These are phyloP conservation scores for Chrysopogon serrulatus DNA, from an alignment of 176 grass and related monocot genomes.

Conservation along the genomic window DNA sequence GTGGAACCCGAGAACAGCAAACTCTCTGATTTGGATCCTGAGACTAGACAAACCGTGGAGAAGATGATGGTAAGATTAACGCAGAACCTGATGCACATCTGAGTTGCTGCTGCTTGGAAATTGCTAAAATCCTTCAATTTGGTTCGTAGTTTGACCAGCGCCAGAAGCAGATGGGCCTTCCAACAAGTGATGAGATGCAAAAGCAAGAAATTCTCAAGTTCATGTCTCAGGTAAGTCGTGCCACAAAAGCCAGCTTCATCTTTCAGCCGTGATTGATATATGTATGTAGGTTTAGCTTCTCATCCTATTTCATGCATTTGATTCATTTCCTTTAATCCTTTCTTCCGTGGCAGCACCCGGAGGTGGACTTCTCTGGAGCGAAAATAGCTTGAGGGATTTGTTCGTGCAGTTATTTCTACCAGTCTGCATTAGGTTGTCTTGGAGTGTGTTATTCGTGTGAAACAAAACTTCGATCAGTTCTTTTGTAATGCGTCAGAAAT, in stretches of 20 bases:
- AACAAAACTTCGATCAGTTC: background rate
- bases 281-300: background rate
- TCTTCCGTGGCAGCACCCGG: conserved; percentile 33
- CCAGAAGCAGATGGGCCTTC: conserved; percentile 94
- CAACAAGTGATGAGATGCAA: conserved; percentile 84
- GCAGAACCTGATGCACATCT: background rate
- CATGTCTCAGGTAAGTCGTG: conserved; percentile 57
- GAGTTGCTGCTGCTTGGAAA: too few relatives aligned
- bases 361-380: conserved; percentile 53
- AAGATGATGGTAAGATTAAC: conserved; percentile 98
- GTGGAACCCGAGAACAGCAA: conserved; percentile 90
- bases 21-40: conserved; percentile 83
- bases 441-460: background rate
- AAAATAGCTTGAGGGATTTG: conserved; percentile 30
- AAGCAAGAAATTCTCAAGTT: conserved; percentile 97
- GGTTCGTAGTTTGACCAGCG: conserved; percentile 80
- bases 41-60: conserved; percentile 94
- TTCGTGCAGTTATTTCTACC: background rate
- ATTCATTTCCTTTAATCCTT: background rate
- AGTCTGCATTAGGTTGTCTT: background rate
- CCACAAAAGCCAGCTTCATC: background rate
- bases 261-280: background rate
- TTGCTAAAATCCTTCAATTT: background rate
- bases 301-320: background rate
- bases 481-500: background rate